Percentiles rank a stretch among this genome's conserved stretches.
Evolutionary conservation across 805 yeast genomes (phyloP).

Genomic region (Clavispora vitiphila): DNA sequence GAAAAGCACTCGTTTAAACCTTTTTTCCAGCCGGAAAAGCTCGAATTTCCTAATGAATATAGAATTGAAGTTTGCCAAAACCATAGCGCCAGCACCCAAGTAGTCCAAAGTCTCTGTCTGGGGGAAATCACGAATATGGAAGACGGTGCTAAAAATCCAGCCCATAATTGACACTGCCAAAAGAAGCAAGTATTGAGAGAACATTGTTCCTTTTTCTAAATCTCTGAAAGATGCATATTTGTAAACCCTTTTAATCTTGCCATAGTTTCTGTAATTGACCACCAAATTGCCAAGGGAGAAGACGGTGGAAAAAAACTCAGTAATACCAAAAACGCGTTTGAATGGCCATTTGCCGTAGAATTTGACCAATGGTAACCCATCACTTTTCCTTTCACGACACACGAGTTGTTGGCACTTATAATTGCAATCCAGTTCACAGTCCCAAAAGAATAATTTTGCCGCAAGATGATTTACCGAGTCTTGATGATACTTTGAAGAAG

Average conservation of each 20-base stretch:
- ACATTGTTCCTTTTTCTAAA: conserved; percentile 20
- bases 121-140: conserved; percentile 35
- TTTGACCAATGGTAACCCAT: conserved; percentile 28
- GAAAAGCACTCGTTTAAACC: conserved; percentile 9
- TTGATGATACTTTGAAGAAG: conserved; percentile 11
- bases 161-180: conserved; percentile 27
- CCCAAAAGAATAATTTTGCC: conserved; percentile 25
- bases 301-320: conserved; percentile 31
- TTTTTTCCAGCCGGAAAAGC: conserved; percentile 15
- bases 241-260: conserved; percentile 23
- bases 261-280: conserved; percentile 26
- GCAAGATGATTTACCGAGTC: conserved; percentile 15
- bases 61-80: conserved; percentile 32
- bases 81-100: conserved; percentile 36
- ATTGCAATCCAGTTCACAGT: conserved; percentile 31
- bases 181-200: conserved; percentile 25
- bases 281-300: conserved; percentile 35
- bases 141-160: conserved; percentile 34
- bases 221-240: conserved; percentile 14
- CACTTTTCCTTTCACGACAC: conserved; percentile 17
- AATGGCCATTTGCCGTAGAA: conserved; percentile 44
- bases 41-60: conserved; percentile 27
- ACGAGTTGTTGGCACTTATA: conserved; percentile 37
- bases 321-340: conserved; percentile 29
- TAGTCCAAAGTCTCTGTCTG: conserved; percentile 39